Conservation (phyloP, 768 basidiomycete species). For the Tephrocybe sp. region DNA sequence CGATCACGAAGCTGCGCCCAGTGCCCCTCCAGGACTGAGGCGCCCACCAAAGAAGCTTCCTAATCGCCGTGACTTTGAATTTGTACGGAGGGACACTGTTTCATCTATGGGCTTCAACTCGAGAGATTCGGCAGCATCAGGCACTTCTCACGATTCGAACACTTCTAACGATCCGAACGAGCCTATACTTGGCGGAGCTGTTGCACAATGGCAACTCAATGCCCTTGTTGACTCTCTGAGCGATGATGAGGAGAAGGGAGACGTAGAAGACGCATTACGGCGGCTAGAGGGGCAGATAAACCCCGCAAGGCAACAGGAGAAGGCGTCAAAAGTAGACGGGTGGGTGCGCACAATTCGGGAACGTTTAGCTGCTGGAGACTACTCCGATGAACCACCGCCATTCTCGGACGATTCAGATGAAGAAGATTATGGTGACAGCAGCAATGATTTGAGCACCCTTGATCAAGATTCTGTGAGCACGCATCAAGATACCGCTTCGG, state of each 20-base stretch:
- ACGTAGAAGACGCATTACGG: conserved; percentile 77
- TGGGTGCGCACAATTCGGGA: conserved; percentile 77
- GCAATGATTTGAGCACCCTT: conserved; percentile 6
- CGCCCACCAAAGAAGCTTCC: conserved; percentile 61
- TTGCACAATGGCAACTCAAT: conserved; percentile 84
- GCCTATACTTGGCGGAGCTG: conserved; percentile 41
- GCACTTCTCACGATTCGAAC: conserved; percentile 21
- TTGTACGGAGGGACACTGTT: conserved; percentile 68
- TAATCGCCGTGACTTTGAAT: conserved; percentile 76
- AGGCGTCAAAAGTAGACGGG: conserved; percentile 73
- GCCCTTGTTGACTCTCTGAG: conserved; percentile 72
- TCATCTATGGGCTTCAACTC: conserved; percentile 78
- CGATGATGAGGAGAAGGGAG: conserved; percentile 73
- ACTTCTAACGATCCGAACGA: conserved; percentile 38
- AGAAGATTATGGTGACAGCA: conserved; percentile 19
- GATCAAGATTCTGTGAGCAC: conserved; percentile 13
- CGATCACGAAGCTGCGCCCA: conserved; percentile 36
- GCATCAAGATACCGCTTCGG: not conserved
- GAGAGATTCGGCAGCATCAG: conserved; percentile 56
- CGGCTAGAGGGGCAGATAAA: conserved; percentile 87
- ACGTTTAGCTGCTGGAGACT: conserved; percentile 62
- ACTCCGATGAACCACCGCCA: conserved; percentile 57
- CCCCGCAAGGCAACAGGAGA: conserved; percentile 63
- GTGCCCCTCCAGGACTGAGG: conserved; percentile 51
- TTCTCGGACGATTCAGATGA: conserved; percentile 47